Evolutionary conservation across 129 eudicot species (phyloP).

Genomic region (Arctium lappa): DNA sequence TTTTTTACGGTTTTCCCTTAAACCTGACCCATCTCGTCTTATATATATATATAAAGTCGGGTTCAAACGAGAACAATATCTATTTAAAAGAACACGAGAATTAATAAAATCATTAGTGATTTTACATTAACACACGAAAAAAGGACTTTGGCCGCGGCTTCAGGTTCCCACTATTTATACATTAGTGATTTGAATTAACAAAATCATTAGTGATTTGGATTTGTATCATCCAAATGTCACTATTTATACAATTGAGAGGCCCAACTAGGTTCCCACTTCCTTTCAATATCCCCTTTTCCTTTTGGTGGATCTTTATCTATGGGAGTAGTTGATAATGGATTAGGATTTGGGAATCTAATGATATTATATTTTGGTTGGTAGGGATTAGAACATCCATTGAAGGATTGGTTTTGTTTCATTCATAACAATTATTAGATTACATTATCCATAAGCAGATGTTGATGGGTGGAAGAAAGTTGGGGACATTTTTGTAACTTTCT

Average conservation of each 20-base stretch:
- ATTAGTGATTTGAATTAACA: too few relatives aligned
- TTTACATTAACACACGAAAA: too few relatives aligned
- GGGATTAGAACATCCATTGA: constrained; percentile 2
- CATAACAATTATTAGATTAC: constrained; percentile 14
- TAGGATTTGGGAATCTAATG: constrained; percentile 23
- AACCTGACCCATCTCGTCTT: not conserved
- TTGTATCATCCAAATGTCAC: constrained; percentile 21
- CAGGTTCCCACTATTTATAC: too few relatives aligned
- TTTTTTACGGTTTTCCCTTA: too few relatives aligned
- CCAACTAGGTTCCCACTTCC: constrained; percentile 15
- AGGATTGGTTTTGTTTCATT: not conserved
- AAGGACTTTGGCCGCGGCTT: too few relatives aligned
- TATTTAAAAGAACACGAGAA: too few relatives aligned
- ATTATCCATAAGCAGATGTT: constrained; percentile 27
- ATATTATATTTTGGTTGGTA: constrained; percentile 24
- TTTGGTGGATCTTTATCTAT: constrained; percentile 23
- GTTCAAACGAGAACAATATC: too few relatives aligned
- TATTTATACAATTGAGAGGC: constrained; percentile 16
- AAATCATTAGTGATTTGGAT: not conserved
- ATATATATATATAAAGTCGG: too few relatives aligned
- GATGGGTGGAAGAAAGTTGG: constrained; percentile 26
- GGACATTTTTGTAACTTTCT: constrained; percentile 2
- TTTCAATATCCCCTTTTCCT: not conserved
- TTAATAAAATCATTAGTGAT: too few relatives aligned
- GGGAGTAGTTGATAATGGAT: constrained; percentile 37